Conservation (phyloP, 2,329 filamentous ascomycete genomes). For the Alternaria sp. region DNA sequence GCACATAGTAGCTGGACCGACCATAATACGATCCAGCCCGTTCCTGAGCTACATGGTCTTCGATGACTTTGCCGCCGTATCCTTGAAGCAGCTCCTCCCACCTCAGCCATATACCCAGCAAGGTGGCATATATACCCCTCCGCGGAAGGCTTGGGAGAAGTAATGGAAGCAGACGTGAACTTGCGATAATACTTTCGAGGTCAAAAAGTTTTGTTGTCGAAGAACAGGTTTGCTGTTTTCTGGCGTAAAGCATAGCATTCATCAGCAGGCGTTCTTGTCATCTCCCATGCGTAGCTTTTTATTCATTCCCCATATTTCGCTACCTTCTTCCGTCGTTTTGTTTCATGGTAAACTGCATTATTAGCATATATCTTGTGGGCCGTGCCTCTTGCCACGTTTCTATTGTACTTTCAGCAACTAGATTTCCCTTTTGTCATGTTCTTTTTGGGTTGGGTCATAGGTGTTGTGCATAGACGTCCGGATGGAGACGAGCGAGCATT, state of each 20-base stretch:
- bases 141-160: not conserved
- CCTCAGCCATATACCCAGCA: not conserved
- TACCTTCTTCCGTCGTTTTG: slow-evolving; percentile 17
- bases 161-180: not conserved
- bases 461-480: not conserved
- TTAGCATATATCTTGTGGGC: slow-evolving; percentile 3
- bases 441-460: not conserved
- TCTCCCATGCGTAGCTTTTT: not conserved
- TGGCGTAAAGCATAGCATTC: slow-evolving; percentile 14
- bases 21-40: not conserved
- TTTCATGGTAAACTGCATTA: slow-evolving; percentile 28
- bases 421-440: not conserved
- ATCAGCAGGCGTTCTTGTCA: not conserved
- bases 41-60: not conserved
- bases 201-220: slow-evolving; percentile 1
- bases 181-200: not conserved
- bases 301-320: not conserved
- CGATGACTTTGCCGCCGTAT: not conserved
- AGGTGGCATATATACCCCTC: not conserved
- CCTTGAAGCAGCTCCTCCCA: not conserved
- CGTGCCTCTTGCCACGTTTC: not conserved
- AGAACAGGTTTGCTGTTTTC: not conserved
- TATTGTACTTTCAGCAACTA: not conserved
- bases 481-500: not conserved
- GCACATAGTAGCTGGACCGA: not conserved